These are phyloP conservation scores for Suzukiozyma palmioleophila DNA, from an alignment of 1,139 yeast species.

Conservation along the genomic window DNA sequence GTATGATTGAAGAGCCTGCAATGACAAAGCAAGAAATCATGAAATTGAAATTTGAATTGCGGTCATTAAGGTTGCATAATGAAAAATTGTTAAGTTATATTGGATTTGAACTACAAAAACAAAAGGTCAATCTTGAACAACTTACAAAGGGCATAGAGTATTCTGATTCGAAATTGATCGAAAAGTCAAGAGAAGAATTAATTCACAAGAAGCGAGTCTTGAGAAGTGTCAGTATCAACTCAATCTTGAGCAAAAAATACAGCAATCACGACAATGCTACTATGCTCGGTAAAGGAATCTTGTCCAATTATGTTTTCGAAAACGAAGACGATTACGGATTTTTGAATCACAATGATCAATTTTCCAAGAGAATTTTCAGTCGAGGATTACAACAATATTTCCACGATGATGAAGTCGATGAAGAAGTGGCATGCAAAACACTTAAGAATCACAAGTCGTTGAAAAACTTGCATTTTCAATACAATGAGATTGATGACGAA, in stretches of 20 bases:
- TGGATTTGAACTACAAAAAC: slow-evolving; percentile 53
- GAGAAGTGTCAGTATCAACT: slow-evolving; percentile 42
- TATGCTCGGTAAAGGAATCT: slow-evolving; percentile 18
- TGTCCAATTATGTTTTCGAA: slow-evolving; percentile 11
- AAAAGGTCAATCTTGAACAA: slow-evolving; percentile 39
- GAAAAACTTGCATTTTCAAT: slow-evolving; percentile 5
- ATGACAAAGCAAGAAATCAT: slow-evolving; percentile 45
- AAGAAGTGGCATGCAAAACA: slow-evolving; percentile 9
- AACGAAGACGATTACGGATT: slow-evolving; percentile 36
- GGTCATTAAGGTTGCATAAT: slow-evolving; percentile 50
- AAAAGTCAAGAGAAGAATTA: slow-evolving; percentile 36
- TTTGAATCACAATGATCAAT: slow-evolving; percentile 26
- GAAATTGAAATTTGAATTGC: slow-evolving; percentile 50
- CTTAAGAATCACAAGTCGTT: slow-evolving; percentile 3
- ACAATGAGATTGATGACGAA: slow-evolving; percentile 16
- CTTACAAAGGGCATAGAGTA: slow-evolving; percentile 42
- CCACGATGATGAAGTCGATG: slow-evolving; percentile 16
- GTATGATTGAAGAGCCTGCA: slow-evolving; percentile 22
- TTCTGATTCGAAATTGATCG: slow-evolving; percentile 52
- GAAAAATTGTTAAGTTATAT: slow-evolving; percentile 54
- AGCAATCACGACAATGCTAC: slow-evolving; percentile 9
- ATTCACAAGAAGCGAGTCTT: slow-evolving; percentile 44
- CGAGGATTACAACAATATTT: slow-evolving; percentile 25
- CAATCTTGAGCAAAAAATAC: slow-evolving; percentile 31
- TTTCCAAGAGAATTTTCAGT: slow-evolving; percentile 28